A percentile compares a stretch with the other conserved stretches of the same genome.
Conservation (phyloP, 768 basidiomycete genomes). For the Leccinum incarnatum region DNA sequence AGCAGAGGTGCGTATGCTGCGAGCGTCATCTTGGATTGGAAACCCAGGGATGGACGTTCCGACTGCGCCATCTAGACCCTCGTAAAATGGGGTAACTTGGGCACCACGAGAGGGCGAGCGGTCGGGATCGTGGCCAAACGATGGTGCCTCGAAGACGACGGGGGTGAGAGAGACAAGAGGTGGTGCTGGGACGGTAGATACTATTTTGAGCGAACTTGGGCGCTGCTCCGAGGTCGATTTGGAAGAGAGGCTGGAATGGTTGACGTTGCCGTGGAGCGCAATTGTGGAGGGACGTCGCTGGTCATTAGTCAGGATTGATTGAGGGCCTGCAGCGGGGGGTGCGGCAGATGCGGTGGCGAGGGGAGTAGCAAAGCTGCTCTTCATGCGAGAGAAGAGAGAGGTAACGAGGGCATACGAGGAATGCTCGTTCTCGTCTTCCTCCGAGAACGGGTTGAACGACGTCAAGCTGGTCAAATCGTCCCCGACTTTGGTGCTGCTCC, state of each 20-base stretch:
- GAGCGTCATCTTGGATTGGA: conserved; percentile 86
- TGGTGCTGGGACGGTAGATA: conserved; percentile 60
- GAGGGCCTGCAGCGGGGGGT: conserved; percentile 32
- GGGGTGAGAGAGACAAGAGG: conserved; percentile 85
- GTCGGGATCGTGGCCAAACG: conserved; percentile 65
- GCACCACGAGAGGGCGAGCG: conserved; percentile 53
- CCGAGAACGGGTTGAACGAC: conserved; percentile 89
- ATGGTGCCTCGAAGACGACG: conserved; percentile 74
- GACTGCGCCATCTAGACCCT: conserved; percentile 55
- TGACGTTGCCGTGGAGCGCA: conserved; percentile 39
- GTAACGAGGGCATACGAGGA: conserved; percentile 83
- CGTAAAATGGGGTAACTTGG: conserved; percentile 50
- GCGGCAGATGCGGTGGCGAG: conserved; percentile 49
- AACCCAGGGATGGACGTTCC: conserved; percentile 88
- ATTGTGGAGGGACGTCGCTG: conserved; percentile 59
- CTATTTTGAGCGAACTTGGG: conserved; percentile 53
- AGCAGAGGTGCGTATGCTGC: conserved; percentile 74
- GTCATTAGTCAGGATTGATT: conserved; percentile 38
- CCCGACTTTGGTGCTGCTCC: conserved; percentile 53
- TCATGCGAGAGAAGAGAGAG: conserved; percentile 77
- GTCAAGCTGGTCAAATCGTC: conserved; percentile 74
- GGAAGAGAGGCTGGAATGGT: conserved; percentile 46
- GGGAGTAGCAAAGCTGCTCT: conserved; percentile 72
- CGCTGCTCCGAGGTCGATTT: conserved; percentile 52
- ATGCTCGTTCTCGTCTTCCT: conserved; percentile 88